Base-by-base conservation (phyloP, 345 rosid species). In the Salix viminalis region DNA sequence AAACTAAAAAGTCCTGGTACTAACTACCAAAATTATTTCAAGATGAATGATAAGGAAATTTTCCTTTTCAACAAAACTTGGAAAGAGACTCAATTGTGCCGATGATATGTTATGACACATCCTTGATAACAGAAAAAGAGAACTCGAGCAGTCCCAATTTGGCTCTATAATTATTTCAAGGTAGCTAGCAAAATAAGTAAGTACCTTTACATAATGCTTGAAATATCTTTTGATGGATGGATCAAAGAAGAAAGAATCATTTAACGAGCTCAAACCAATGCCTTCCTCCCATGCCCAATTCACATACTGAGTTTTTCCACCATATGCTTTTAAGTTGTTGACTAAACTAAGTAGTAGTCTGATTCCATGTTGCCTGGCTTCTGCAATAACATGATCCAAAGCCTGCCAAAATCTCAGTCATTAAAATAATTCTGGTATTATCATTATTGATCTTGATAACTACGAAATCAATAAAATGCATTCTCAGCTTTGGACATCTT, bases 271-370 rank as follows among this genome's bases (percentile, higher is more conserved):
- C 85, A 91, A 86, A 56, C 93, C 99, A 78, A 91, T 81, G 60
- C 99, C 98, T 85, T 95, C 99, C 85, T 93, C 84, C 99, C 99
- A 93, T 41, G 99, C 99, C 98, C 99, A 95, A 46, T 93, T 89
- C 58, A 95, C 98, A 76, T 95, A 93, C 80, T 93, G 98, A 50
- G 93, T 91, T 87, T 95, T 95, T 66, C 98, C 99, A 46, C 99
- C 99, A 82, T 88, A 95, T 26, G 94, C 89, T 82, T 88, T 88
- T 72, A 95, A 86, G 89, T 95, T 95, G 72, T 95, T 91, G 46
- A 93, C 99, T 76, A 95, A 84, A 84, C 96, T 85, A 66, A 95
- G 94, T 79, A 95, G 92, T 80, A 93, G 83, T 84, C 93, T 88
- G 71, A 95, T 75, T 76, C 91, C 90, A 52, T 90, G 86, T 42